Base-by-base conservation (phyloP, 352 stramenopile genomes). In the Globisporangium solare region DNA sequence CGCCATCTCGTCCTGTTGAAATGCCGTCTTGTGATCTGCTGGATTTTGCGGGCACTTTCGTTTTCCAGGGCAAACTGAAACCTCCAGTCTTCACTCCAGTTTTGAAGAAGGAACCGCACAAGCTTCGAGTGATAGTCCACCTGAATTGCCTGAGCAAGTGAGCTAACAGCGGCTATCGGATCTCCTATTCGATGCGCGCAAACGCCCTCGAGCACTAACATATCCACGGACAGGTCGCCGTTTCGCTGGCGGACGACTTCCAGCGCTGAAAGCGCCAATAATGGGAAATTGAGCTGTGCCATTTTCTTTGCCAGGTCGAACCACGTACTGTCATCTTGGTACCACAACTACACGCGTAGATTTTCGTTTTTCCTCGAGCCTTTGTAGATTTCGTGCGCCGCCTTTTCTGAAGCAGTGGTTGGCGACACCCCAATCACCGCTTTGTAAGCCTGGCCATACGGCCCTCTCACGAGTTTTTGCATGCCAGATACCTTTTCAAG, bases 351-450 rank as follows among this genome's bases (percentile, higher is more conserved):
- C 0, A 76, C 64, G 3, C 82, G 75, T 15, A 86, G 64, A 42
- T 60, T 75, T 58, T 88, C 75, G 48, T 76, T 88, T 46, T 86
- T 86, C n/a, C 76, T 63, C 0, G 82, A 89, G 24, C 73, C 86
- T 18, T 71, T 80, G 60, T 83, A 86, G 12, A 86, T 58, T 17
- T 56, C 67, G 50, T 88, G 76, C 3, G 74, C 79, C 1, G 54
- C 58, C 21, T 85, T 89, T 49, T 89, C 79, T 0, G 76, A 88
- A 6, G 40, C 15, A 10, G 72, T 71, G 12, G 74, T 55, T 22
- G 79, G 76, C 13, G 66, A 72, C 32, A 88, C 54, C 20, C 40
- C 49, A 43, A 86, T 70, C 66, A 88, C 69, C 8, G 66, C 61
- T 63, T 72, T 77, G 52, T 90, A 90, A 2, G 79, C 79, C 63